These are phyloP conservation scores for Sporothrix globosa DNA, from an alignment of 2,329 filamentous ascomycete species.

Conservation along the genomic window DNA sequence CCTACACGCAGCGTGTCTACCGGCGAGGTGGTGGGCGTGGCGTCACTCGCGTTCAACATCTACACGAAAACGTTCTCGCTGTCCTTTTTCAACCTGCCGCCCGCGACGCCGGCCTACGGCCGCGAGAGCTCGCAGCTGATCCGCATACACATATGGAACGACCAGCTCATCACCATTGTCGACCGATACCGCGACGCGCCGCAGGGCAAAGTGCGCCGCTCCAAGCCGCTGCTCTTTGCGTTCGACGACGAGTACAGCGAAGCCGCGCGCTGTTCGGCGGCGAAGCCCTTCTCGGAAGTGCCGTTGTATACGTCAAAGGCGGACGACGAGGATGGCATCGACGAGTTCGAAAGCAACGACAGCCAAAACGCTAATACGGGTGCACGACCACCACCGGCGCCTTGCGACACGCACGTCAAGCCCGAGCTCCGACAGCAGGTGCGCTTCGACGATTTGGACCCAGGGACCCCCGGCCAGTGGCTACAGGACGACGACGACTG, in stretches of 20 bases:
- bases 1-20: not conserved
- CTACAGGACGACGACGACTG: conserved; percentile 34
- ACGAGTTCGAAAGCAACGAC: not conserved
- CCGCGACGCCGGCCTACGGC: conserved; percentile 9
- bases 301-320: conserved; percentile 30
- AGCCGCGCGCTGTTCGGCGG: not conserved
- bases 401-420: not conserved
- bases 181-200: conserved; percentile 33
- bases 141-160: conserved; percentile 36
- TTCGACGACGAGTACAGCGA: conserved; percentile 33
- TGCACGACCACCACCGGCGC: not conserved
- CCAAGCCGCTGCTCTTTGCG: conserved; percentile 34
- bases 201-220: conserved; percentile 28
- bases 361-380: not conserved
- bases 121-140: not conserved
- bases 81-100: conserved; percentile 32
- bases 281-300: conserved; percentile 31
- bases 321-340: not conserved
- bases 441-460: conserved; percentile 28
- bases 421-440: conserved; percentile 14
- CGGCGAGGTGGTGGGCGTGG: conserved; percentile 18
- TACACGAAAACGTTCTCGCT: conserved; percentile 31
- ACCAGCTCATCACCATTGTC: conserved; percentile 34
- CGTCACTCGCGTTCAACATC: conserved; percentile 34
- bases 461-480: conserved; percentile 28